Evolutionary conservation across 1,139 yeast species (phyloP), one percentile per base, ranked within the genome.

Genomic region (Debaryomyces fabryi): DNA sequence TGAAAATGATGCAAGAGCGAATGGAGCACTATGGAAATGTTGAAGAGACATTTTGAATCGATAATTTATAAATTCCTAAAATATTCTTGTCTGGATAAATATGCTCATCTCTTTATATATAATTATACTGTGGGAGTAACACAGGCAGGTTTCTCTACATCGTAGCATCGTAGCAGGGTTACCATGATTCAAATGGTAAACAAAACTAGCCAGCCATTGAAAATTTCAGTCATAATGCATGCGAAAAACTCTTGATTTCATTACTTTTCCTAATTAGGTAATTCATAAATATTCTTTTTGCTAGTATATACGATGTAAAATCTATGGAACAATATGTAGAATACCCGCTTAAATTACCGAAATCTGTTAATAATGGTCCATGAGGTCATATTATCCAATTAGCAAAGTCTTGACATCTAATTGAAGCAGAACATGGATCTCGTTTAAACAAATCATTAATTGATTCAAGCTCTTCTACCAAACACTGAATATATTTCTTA

Each of bases 31-130:
- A 45, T 49, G 51, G 8, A 51, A 50, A 24, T 49, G 45, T 53
- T 59, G 63, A 45, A 59, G 50, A 23, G 63, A 57, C 61, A 58
- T 51, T 12, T 23, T 47, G 30, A 29, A 20, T 27, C n/a, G 13
- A 27, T 27, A 27, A 12, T 8, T 9, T 27, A 27, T 27, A 27
- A 24, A 12, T 27, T 27, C 30, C 30, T 25, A 25, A 12, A 25
- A 25, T 25, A 25, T 25, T 25, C 29, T 25, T 4, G n/a, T 10
- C n/a, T 6, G 24, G 5, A 25, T 25, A 25, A 27, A 27, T 24
- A 4, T 4, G 13, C 1, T 27, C 9, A 10, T 9, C 16, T 35
- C 27, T 9, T 35, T 35, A 35, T 37, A 25, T 37, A 16, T 23
- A 10, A 27, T 27, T 27, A 8, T 6, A 9, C 6, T 27, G 30